Evolutionary conservation across 164 flowering plant genomes (phyloP).

Genomic region (Tinospora cordifolia): DNA sequence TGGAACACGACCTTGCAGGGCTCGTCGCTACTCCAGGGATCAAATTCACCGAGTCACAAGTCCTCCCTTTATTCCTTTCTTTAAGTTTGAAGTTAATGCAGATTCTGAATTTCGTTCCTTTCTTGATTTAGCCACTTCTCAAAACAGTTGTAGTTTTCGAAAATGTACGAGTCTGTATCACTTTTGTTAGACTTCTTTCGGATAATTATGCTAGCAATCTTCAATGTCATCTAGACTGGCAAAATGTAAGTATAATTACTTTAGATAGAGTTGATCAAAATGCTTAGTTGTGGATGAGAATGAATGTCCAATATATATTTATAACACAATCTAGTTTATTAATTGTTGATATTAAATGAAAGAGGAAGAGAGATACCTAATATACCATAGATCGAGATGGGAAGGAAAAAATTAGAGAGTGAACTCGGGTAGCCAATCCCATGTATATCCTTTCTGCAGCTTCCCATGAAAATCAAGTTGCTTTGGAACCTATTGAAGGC

Average conservation of each 20-base stretch:
- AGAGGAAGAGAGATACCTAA: too few relatives aligned
- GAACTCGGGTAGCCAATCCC: too few relatives aligned
- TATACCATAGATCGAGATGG: too few relatives aligned
- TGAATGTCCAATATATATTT: neutral
- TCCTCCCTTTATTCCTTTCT: conserved; percentile 13
- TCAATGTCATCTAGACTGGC: too few relatives aligned
- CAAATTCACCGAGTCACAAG: conserved; percentile 71
- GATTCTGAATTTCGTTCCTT: neutral
- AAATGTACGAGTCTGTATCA: neutral
- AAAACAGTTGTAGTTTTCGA: too few relatives aligned
- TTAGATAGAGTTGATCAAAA: neutral
- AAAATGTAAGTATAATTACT: too few relatives aligned
- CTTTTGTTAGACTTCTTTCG: neutral
- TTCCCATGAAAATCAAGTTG: neutral
- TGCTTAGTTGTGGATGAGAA: neutral
- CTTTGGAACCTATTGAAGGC: neutral
- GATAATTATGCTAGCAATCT: neutral
- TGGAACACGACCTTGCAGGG: conserved; percentile 83
- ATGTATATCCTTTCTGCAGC: too few relatives aligned
- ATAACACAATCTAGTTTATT: neutral
- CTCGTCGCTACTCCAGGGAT: conserved; percentile 47
- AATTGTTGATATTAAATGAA: neutral
- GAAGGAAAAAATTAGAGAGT: too few relatives aligned
- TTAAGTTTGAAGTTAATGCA: neutral
- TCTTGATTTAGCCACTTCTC: neutral